A percentile compares a stretch with the other conserved stretches of the same genome.
phyloP scores from a whole-genome alignment of 768 basidiomycete species.

The Tulasnella sp. region DNA sequence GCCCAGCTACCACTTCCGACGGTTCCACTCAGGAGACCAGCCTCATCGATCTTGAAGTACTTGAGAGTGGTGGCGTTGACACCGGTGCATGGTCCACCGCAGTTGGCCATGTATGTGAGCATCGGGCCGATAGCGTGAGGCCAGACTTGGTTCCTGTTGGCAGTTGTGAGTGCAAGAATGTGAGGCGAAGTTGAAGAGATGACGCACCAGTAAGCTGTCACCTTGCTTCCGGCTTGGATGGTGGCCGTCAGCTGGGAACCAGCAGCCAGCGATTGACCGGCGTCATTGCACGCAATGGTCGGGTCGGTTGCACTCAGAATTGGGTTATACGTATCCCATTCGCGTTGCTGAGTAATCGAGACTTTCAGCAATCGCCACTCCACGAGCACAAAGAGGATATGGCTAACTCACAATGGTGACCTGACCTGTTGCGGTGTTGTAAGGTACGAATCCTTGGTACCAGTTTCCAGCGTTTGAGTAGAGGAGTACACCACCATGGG shows the following conservation, averaged over 20 bases:
- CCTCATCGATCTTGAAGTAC: slow-evolving; percentile 31
- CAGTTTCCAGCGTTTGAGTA: slow-evolving; percentile 27
- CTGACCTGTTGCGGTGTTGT: slow-evolving; percentile 34
- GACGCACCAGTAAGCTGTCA: slow-evolving; percentile 31
- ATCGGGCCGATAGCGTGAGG: slow-evolving; percentile 29
- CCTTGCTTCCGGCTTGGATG: slow-evolving; percentile 30
- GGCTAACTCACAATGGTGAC: slow-evolving; percentile 23
- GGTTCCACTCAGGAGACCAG: slow-evolving; percentile 20
- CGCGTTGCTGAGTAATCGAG: slow-evolving; percentile 22
- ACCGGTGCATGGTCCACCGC: slow-evolving; percentile 30
- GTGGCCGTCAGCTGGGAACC: slow-evolving; percentile 30
- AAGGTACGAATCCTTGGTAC: slow-evolving; percentile 30
- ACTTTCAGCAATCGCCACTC: background rate
- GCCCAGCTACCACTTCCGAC: slow-evolving; percentile 31
- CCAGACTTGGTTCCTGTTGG: slow-evolving; percentile 26
- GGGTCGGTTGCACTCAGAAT: slow-evolving; percentile 27
- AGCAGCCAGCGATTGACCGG: slow-evolving; percentile 26
- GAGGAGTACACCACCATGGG: slow-evolving; percentile 33
- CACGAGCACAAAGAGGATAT: slow-evolving; percentile 12
- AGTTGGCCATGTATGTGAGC: slow-evolving; percentile 33
- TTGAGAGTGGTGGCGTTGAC: slow-evolving; percentile 22
- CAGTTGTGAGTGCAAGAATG: too few relatives aligned
- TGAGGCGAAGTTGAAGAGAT: too few relatives aligned
- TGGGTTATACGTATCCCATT: slow-evolving; percentile 32
- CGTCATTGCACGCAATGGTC: slow-evolving; percentile 29